Conservation (phyloP, 352 stramenopile genomes). For the Globisporangium paroecandrum region DNA sequence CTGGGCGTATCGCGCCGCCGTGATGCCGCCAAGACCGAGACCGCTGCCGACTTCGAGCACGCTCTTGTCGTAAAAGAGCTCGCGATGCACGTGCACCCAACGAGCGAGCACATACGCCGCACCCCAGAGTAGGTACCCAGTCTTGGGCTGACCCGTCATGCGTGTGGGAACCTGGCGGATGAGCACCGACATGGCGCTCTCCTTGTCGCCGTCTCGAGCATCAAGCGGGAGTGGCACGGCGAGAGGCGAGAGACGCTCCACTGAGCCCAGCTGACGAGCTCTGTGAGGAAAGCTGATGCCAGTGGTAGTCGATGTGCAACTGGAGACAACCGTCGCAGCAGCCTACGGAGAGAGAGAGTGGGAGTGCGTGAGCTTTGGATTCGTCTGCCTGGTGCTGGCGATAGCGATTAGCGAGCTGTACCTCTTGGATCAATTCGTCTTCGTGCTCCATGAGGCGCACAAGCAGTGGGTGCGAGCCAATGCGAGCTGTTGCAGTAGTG, state of each 20-base stretch:
- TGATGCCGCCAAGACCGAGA: slow-evolving; percentile 77
- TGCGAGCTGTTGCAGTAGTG: slow-evolving; percentile 31
- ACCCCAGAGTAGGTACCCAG: slow-evolving; percentile 81
- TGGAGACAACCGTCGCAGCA: slow-evolving; percentile 59
- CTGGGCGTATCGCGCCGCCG: slow-evolving; percentile 59
- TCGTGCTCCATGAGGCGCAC: slow-evolving; percentile 80
- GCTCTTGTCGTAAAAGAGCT: slow-evolving; percentile 64
- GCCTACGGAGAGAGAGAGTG: slow-evolving; percentile 26
- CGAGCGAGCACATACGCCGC: slow-evolving; percentile 75
- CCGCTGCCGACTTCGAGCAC: slow-evolving; percentile 83
- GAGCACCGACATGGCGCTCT: slow-evolving; percentile 45
- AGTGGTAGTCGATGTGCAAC: slow-evolving; percentile 55
- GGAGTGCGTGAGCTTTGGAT: not conserved
- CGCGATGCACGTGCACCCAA: slow-evolving; percentile 77
- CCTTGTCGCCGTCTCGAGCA: slow-evolving; percentile 35
- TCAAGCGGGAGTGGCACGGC: slow-evolving; percentile 59
- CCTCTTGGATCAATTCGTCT: slow-evolving; percentile 71
- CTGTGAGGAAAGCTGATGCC: slow-evolving; percentile 70
- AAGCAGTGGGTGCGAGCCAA: slow-evolving; percentile 61
- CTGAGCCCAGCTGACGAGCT: slow-evolving; percentile 53
- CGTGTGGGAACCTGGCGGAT: slow-evolving; percentile 77
- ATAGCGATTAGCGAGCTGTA: slow-evolving; percentile 12
- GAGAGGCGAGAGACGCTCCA: slow-evolving; percentile 52
- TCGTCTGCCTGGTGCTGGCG: not conserved
- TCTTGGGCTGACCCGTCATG: slow-evolving; percentile 87